A percentile compares a stretch with the other conserved stretches of the same genome.
phyloP scores from a whole-genome alignment of 441 rosid genomes.

The Macaranga tanarius region DNA sequence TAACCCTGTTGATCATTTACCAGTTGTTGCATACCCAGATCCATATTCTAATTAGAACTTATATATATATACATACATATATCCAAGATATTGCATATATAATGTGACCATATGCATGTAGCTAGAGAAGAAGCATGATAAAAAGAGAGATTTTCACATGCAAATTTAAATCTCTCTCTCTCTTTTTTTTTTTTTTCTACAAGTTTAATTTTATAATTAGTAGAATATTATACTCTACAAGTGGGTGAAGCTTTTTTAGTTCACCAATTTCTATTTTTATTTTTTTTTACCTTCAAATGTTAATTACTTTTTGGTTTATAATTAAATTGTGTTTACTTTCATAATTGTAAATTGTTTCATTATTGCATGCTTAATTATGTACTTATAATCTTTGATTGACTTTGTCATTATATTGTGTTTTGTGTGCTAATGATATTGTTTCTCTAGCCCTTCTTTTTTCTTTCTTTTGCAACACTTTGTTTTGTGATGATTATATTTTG shows the following conservation, averaged over 20 bases:
- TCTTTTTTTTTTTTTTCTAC: too few species aligned
- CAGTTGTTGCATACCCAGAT: not conserved
- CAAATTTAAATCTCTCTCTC: conserved; percentile 14
- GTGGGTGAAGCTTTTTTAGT: conserved; percentile 27
- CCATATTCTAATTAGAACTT: not conserved
- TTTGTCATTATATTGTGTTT: not conserved
- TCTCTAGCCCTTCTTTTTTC: not conserved
- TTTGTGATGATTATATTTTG: not conserved
- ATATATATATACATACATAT: too few species aligned
- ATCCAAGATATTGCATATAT: not conserved
- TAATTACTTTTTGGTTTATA: not conserved
- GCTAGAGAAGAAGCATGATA: not conserved
- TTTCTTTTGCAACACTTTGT: not conserved
- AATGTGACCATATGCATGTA: not conserved
- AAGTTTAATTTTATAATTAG: too few species aligned
- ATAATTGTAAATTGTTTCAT: conserved; percentile 25
- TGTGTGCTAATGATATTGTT: conserved; percentile 11
- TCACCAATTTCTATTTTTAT: conserved; percentile 16
- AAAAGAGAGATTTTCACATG: not conserved
- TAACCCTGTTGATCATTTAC: too few species aligned
- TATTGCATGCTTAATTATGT: conserved; percentile 15
- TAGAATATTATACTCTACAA: too few species aligned
- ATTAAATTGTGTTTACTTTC: not conserved
- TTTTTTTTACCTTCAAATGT: not conserved
- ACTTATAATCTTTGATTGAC: not conserved